Evolutionary conservation across 305 asterid species (phyloP).

Genomic region (Fraxinus xanthoxyloides): DNA sequence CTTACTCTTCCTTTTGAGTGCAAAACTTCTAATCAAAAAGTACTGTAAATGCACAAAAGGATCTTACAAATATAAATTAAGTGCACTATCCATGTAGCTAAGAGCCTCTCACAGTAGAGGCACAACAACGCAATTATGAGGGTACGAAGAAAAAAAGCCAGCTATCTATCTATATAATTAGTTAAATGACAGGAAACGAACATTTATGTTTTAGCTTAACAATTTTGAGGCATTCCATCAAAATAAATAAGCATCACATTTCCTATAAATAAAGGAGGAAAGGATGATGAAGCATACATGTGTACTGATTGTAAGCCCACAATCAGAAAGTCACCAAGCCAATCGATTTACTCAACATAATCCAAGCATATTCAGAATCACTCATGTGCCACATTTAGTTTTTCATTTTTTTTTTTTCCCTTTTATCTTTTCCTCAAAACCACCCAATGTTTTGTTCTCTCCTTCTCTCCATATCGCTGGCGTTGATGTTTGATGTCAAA

Average conservation of each 20-base stretch:
- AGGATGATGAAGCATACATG: background rate
- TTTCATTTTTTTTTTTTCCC: background rate
- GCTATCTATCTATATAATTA: background rate
- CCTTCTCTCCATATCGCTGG: background rate
- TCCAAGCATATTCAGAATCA: constrained; percentile 11
- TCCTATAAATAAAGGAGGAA: background rate
- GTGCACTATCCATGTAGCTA: background rate
- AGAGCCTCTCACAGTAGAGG: background rate
- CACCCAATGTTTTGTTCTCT: constrained; percentile 10
- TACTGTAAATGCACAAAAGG: background rate
- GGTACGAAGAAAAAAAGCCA: background rate
- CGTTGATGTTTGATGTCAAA: background rate
- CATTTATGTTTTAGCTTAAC: background rate
- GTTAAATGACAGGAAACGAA: background rate
- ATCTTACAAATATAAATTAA: background rate
- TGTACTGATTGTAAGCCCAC: background rate
- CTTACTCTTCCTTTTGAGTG: background rate
- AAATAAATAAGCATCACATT: background rate
- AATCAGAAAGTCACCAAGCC: background rate
- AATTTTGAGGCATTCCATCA: background rate
- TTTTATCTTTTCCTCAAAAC: constrained; percentile 7
- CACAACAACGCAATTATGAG: background rate
- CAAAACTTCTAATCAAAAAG: background rate
- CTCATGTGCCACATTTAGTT: background rate
- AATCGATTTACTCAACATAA: background rate